Percentiles rank a stretch among this genome's conserved stretches.
phyloP scores from a whole-genome alignment of 257 asterid species.

The Cinchona pubescens region DNA sequence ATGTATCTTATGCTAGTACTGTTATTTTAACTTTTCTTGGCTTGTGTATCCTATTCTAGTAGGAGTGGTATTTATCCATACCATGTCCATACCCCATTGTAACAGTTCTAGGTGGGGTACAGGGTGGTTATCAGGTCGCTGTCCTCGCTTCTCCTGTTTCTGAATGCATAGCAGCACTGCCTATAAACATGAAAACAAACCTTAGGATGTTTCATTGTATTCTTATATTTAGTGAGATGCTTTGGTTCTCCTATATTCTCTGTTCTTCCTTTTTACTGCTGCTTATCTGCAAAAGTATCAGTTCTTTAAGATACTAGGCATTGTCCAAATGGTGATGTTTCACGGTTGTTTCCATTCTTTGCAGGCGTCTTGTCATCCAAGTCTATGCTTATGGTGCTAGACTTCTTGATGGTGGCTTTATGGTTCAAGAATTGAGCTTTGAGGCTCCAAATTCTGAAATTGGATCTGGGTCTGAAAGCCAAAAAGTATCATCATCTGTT shows the following conservation, averaged over 20 bases:
- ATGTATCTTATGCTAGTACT: neutral
- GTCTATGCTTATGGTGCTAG: constrained; percentile 90
- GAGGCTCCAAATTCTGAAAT: constrained; percentile 65
- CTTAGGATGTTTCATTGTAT: neutral
- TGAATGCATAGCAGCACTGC: neutral
- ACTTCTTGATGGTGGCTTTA: constrained; percentile 91
- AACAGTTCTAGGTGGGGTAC: neutral
- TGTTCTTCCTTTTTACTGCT: constrained; percentile 7
- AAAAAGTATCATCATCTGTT: constrained; percentile 69
- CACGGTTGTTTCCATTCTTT: constrained; percentile 14
- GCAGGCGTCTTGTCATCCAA: constrained; percentile 96
- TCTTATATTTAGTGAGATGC: neutral
- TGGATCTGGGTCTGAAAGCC: constrained; percentile 50
- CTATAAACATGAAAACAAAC: too few species aligned
- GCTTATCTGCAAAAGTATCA: neutral
- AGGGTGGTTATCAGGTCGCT: neutral
- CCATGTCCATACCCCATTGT: neutral
- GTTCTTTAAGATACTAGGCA: neutral
- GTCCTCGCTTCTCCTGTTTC: neutral
- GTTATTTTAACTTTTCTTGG: neutral
- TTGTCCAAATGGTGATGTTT: constrained; percentile 14
- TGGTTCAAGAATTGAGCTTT: constrained; percentile 93
- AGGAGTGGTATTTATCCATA: neutral
- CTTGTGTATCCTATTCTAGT: neutral
- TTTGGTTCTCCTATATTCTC: neutral